These are phyloP conservation scores for Candida qinlingensis DNA, from an alignment of 805 yeast genomes.

Conservation along the genomic window DNA sequence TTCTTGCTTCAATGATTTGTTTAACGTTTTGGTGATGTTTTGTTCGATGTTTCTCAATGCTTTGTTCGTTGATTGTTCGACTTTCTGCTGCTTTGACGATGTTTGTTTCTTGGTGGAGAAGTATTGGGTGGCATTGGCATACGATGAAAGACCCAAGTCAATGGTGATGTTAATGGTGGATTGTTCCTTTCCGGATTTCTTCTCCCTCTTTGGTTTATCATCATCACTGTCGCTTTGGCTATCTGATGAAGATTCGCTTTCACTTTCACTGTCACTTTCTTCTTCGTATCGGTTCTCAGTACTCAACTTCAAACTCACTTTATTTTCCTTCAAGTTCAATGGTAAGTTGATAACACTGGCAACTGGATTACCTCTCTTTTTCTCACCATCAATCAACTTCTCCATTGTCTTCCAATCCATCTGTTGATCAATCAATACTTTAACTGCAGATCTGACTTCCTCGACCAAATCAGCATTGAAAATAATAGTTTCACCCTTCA, in stretches of 20 bases:
- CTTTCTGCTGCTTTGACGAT: slow-evolving; percentile 70
- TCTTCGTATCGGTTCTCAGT: slow-evolving; percentile 35
- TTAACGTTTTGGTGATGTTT: slow-evolving; percentile 68
- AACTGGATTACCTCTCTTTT: slow-evolving; percentile 53
- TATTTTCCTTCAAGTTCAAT: slow-evolving; percentile 62
- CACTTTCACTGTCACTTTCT: slow-evolving; percentile 22
- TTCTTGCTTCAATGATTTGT: slow-evolving; percentile 54
- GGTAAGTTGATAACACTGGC: slow-evolving; percentile 65
- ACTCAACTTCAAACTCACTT: slow-evolving; percentile 53
- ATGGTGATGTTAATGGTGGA: slow-evolving; percentile 49
- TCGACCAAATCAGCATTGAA: slow-evolving; percentile 66
- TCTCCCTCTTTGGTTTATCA: too few relatives aligned
- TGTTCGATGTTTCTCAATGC: slow-evolving; percentile 83
- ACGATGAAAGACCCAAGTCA: slow-evolving; percentile 51
- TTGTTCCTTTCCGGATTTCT: slow-evolving; percentile 1
- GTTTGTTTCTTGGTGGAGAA: slow-evolving; percentile 75
- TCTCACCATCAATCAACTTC: slow-evolving; percentile 63
- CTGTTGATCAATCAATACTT: slow-evolving; percentile 64
- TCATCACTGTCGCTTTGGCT: too few relatives aligned
- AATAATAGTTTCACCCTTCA: slow-evolving; percentile 71
- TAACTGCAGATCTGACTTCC: slow-evolving; percentile 63
- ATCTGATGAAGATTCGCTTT: slow-evolving; percentile 4
- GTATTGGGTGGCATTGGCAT: slow-evolving; percentile 81
- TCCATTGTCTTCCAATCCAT: slow-evolving; percentile 95
- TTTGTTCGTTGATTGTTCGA: slow-evolving; percentile 66